These are phyloP conservation scores for Trifolium pratense DNA, from an alignment of 306 rosid genomes.

Conservation along the genomic window DNA sequence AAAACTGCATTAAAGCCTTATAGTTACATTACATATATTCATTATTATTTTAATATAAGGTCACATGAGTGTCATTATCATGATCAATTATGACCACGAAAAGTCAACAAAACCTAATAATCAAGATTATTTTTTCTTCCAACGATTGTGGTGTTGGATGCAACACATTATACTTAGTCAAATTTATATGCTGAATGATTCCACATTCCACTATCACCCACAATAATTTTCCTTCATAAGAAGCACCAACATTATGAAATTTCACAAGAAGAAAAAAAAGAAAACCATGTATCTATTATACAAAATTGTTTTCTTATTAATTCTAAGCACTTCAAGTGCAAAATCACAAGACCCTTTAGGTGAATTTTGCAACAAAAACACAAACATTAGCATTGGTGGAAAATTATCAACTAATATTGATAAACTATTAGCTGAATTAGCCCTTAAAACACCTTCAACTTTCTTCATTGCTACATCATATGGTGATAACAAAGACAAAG, in stretches of 20 bases:
- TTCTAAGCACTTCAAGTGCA: constrained; percentile 47
- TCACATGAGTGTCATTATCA: not conserved
- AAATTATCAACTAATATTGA: constrained; percentile 58
- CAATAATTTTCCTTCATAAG: constrained; percentile 27
- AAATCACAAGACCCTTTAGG: constrained; percentile 59
- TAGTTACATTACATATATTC: not conserved
- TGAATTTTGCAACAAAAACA: constrained; percentile 54
- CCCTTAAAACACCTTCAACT: constrained; percentile 49
- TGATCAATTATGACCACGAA: not conserved
- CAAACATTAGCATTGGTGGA: constrained; percentile 43
- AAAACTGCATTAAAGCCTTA: no score
- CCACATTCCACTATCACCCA: constrained; percentile 31
- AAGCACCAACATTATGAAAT: constrained; percentile 17
- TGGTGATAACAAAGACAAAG: constrained; percentile 51
- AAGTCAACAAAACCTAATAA: not conserved
- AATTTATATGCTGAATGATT: constrained; percentile 40
- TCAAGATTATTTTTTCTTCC: not conserved
- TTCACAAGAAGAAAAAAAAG: not conserved
- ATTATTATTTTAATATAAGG: not conserved
- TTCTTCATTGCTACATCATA: constrained; percentile 48
- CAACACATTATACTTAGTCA: constrained; percentile 40
- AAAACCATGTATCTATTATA: constrained; percentile 37
- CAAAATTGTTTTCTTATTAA: constrained; percentile 45
- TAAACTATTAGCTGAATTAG: constrained; percentile 49
- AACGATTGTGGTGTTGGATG: constrained; percentile 15